Base-by-base conservation (phyloP, 441 rosid genomes). In the Mallotus repandus region DNA sequence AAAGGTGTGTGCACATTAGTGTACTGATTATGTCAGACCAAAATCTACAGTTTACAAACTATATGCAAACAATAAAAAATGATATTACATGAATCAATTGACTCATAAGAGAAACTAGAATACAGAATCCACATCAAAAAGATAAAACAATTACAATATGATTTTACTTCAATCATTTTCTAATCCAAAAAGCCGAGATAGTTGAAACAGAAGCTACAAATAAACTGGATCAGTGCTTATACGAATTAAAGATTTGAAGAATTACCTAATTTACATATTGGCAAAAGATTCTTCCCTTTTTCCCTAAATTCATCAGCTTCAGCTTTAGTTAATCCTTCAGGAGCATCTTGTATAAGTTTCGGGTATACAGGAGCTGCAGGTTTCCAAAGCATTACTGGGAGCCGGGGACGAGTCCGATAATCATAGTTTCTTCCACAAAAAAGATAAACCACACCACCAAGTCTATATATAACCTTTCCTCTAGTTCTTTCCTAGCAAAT, bases 281-380 rank as follows among this genome's bases (percentile, higher is more conserved):
- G 93, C 83, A 80, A 69, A 66, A 94, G 95, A 49, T 84, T 81
- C 83, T 89, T 88, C 54, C 91, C 97, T 81, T 89, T 94, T 63
- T 76, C 79, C 69, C 91, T 81, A 7, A 94, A 78, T 58, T 78
- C 83, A 79, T 85, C 77, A 46, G 97, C 96, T 86, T 94, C 94
- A 8, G 75, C 83, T 81, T 85, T 81, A 13, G 96, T 87, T 82
- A 94, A 82, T 61, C 97, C 97, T 81, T 88, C 91, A 32, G 97
- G 97, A 79, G 90, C 84, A 75, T 92, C 94, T 80, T 90, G 97
- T 70, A 94, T 92, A 49, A 94, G 97, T 80, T 92, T 92, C 8
- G 97, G 97, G 80, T 92, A 94, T 68, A 94, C 97, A 13, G 98
- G 97, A 84, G 98, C 82, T 74, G 98, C 97, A 58, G 98, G 97